These are phyloP conservation scores for Rhizomucor miehei DNA, from an alignment of 371 early-diverging fungal genomes.

Conservation along the genomic window DNA sequence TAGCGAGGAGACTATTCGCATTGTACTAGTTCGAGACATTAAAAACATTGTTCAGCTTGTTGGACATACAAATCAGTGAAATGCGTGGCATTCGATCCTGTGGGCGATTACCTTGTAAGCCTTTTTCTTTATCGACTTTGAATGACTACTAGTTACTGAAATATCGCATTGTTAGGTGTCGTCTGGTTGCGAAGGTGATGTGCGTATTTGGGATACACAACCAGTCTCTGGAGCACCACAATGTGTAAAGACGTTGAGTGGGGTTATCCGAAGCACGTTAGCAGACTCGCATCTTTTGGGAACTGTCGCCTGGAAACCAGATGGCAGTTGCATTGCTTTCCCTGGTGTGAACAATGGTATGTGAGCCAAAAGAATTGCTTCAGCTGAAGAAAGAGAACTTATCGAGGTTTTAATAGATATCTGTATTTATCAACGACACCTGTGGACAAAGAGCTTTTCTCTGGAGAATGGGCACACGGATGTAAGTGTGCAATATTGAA, in stretches of 20 bases:
- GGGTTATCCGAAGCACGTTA: slow-evolving; percentile 5
- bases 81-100: slow-evolving; percentile 42
- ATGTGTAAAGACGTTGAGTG: slow-evolving; percentile 26
- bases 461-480: slow-evolving; percentile 38
- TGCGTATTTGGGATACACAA: slow-evolving; percentile 61
- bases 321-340: slow-evolving; percentile 49
- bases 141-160: too few species aligned
- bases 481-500: slow-evolving; percentile 11
- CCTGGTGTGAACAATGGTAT: slow-evolving; percentile 46
- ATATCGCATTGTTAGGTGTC: slow-evolving; percentile 31
- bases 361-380: too few species aligned
- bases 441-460: slow-evolving; percentile 37
- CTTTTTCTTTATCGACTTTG: not conserved
- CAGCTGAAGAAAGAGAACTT: not conserved
- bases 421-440: slow-evolving; percentile 27
- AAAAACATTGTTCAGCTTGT: slow-evolving; percentile 29
- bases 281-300: slow-evolving; percentile 14
- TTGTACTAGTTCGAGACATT: slow-evolving; percentile 29
- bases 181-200: slow-evolving; percentile 55
- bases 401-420: slow-evolving; percentile 23
- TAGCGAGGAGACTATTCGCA: slow-evolving; percentile 39
- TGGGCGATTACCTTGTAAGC: slow-evolving; percentile 36
- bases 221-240: slow-evolving; percentile 31
- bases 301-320: slow-evolving; percentile 60
- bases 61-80: slow-evolving; percentile 44